Conservation (phyloP, 2,329 filamentous ascomycete genomes). For the Phoma herbarum region DNA sequence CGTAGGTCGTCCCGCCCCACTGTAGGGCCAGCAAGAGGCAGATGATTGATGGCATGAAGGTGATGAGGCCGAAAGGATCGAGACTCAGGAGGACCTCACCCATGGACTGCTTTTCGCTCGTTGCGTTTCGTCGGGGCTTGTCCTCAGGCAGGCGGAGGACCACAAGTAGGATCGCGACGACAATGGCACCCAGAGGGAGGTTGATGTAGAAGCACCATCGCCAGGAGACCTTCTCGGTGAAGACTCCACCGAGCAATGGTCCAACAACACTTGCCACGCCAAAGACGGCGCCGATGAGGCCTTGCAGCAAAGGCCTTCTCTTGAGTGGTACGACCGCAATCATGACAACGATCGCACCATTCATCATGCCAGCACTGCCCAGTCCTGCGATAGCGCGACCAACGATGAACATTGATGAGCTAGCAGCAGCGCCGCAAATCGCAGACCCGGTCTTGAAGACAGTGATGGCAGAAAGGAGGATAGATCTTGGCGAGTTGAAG, state of each 20-base stretch:
- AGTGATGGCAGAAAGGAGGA: constrained; percentile 46
- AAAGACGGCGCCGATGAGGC: constrained; percentile 55
- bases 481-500: constrained; percentile 47
- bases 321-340: constrained; percentile 49
- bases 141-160: constrained; percentile 51
- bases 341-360: constrained; percentile 53
- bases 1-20: constrained; percentile 21
- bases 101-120: neutral
- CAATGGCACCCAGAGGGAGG: constrained; percentile 28
- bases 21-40: constrained; percentile 45
- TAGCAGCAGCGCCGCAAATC: constrained; percentile 51
- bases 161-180: constrained; percentile 20
- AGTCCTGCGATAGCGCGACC: constrained; percentile 58
- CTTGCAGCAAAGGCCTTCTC: constrained; percentile 54
- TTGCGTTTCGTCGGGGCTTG: neutral
- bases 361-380: constrained; percentile 56
- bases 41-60: constrained; percentile 39
- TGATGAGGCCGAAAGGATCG: constrained; percentile 41
- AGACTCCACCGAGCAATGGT: constrained; percentile 41
- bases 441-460: constrained; percentile 54
- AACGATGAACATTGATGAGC: constrained; percentile 55
- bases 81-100: constrained; percentile 17
- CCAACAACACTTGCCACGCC: constrained; percentile 46
- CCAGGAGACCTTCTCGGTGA: constrained; percentile 69
- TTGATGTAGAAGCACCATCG: constrained; percentile 55